These are phyloP conservation scores for Saccharomyces mikatae DNA, from an alignment of 805 yeast genomes.

Conservation along the genomic window DNA sequence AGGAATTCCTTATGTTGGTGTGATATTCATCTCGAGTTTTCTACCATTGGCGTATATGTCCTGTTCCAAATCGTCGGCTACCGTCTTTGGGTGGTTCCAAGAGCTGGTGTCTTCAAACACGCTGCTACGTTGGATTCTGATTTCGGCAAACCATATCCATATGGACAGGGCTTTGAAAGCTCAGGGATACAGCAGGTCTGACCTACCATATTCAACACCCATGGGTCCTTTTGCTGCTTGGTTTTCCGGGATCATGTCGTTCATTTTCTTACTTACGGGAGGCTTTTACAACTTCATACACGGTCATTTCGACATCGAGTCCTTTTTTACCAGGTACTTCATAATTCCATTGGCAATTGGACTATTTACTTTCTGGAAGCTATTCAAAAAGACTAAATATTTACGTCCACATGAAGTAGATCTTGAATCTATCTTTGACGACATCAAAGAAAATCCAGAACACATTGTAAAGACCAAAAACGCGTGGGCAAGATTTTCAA, in stretches of 20 bases:
- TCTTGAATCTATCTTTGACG: slow-evolving; percentile 29
- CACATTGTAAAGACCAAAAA: slow-evolving; percentile 1
- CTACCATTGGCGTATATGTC: background rate
- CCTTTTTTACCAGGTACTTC: slow-evolving; percentile 2
- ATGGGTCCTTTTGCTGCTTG: slow-evolving; percentile 22
- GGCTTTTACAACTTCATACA: slow-evolving; percentile 33
- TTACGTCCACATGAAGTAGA: slow-evolving; percentile 36
- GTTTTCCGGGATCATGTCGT: slow-evolving; percentile 25
- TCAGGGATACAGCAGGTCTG: slow-evolving; percentile 19
- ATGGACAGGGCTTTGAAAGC: slow-evolving; percentile 34
- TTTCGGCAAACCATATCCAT: slow-evolving; percentile 28
- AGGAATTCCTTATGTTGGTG: slow-evolving; percentile 44
- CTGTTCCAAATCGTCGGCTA: slow-evolving; percentile 8
- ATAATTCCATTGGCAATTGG: slow-evolving; percentile 19
- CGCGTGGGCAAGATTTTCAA: background rate
- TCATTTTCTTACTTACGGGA: slow-evolving; percentile 29
- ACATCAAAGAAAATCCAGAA: slow-evolving; percentile 29
- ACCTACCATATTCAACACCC: background rate
- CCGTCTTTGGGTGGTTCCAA: slow-evolving; percentile 34
- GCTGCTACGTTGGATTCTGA: slow-evolving; percentile 29
- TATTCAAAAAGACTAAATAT: slow-evolving; percentile 27
- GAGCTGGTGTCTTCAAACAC: slow-evolving; percentile 27
- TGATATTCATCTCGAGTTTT: slow-evolving; percentile 1
- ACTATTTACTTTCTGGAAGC: slow-evolving; percentile 30
- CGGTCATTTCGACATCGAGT: slow-evolving; percentile 20